phyloP scores from a whole-genome alignment of 345 rosid genomes.

The rapeseed (Brassica napus) region DNA sequence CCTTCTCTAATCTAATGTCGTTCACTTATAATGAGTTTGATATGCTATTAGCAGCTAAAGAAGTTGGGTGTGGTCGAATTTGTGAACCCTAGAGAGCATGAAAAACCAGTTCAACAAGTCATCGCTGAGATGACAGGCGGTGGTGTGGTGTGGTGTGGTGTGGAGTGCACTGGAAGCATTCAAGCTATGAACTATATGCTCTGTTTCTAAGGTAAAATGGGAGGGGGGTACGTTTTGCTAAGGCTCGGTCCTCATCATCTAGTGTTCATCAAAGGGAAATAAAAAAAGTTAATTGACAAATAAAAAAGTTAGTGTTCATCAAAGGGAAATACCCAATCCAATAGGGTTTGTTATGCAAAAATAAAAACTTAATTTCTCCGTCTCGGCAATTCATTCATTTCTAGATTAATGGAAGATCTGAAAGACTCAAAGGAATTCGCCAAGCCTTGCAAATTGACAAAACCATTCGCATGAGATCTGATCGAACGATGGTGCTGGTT shows the following conservation, averaged over 20 bases:
- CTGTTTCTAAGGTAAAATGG: too few species aligned
- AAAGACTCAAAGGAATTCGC: not conserved
- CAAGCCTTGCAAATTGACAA: not conserved
- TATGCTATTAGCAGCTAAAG: slow-evolving; percentile 49
- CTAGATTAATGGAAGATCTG: slow-evolving; percentile 17
- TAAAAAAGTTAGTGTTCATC: too few species aligned
- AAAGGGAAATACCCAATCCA: not conserved
- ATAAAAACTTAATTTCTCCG: not conserved
- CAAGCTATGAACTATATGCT: slow-evolving; percentile 51
- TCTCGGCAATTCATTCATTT: not conserved
- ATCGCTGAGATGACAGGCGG: slow-evolving; percentile 71
- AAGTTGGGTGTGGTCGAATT: slow-evolving; percentile 63
- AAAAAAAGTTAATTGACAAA: too few species aligned
- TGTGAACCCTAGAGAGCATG: slow-evolving; percentile 66
- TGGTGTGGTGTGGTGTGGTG: slow-evolving; percentile 85
- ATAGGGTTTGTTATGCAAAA: not conserved
- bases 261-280: not conserved
- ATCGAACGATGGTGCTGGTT: slow-evolving; percentile 65
- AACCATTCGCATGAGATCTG: slow-evolving; percentile 21
- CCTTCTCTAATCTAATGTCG: not conserved
- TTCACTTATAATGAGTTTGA: slow-evolving; percentile 8
- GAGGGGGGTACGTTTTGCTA: slow-evolving; percentile 1
- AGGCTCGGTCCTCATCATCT: not conserved
- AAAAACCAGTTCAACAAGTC: slow-evolving; percentile 73
- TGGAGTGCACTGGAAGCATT: slow-evolving; percentile 73